Evolutionary conservation across 2,329 filamentous ascomycete genomes (phyloP), one percentile per base, ranked within the genome.

Genomic region (Epichloe bromicola): DNA sequence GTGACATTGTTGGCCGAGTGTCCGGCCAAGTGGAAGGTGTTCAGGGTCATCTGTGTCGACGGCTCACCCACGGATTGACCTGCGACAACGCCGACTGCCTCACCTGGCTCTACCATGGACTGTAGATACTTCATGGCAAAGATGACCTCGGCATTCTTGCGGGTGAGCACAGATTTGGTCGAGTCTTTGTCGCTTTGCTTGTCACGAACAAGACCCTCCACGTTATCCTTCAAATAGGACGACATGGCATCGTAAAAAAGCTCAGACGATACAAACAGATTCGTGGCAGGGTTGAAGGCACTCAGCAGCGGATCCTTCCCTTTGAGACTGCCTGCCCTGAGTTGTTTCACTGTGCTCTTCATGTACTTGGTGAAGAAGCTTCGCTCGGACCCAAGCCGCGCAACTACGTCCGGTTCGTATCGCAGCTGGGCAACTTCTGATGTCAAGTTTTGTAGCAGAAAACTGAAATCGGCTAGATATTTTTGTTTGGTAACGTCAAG

Each of bases 1-100:
- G 93, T 98, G 64, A 98, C 94, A 78, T 98, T 98, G 76, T 96
- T 97, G 33, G 93, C 85, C 19, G 93, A 90, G 74, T 97, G 91
- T 63, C 93, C 93, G 67, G 93, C 93, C 79, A 98, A 87, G 78
- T 98, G 93, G 80, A 98, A 98, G 30, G 94, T 98, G 71, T 98
- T 98, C 51, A 98, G 74, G 7, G 94, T 98, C 94, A 98, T 98
- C 67, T 98, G 93, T 11, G 93, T 98, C 2, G 90, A 96, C 8
- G 94, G 93, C 65, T 98, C 94, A 64, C 93, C 93, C 41, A 98
- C 83, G 34, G 91, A 97, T 69, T 98, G 93, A 10, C 90, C 90
- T 48, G 94, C 94, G 53, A 98, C 88, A 56, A 98, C 94, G 58
- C 93, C 93, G 26, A 98, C 90, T 26, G 93, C 91, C 71, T 98